phyloP scores from a whole-genome alignment of 75 land plant species.

The Cryptomeria japonica region DNA sequence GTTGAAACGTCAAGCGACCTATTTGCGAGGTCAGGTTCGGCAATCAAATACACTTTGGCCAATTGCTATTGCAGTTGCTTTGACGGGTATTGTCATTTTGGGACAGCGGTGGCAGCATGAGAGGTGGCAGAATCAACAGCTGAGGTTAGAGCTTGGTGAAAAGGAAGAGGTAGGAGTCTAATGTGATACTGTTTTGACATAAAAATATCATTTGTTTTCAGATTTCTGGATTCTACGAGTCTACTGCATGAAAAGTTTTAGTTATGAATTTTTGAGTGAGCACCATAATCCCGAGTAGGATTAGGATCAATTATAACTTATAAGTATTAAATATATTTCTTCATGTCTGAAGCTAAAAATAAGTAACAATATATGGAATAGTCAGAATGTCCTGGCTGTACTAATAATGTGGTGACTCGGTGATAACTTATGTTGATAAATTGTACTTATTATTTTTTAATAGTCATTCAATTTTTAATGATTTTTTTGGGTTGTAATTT shows the following conservation, averaged over 20 bases:
- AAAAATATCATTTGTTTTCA: background rate
- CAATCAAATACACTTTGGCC: constrained; percentile 84
- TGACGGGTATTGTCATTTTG: constrained; percentile 80
- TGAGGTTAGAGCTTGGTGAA: constrained; percentile 47
- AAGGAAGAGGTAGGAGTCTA: constrained; percentile 56
- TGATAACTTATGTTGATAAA: background rate
- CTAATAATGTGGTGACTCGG: background rate
- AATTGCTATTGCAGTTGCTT: constrained; percentile 73
- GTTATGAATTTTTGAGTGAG: background rate
- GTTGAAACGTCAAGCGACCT: constrained; percentile 61
- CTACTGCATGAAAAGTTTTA: background rate
- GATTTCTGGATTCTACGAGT: background rate
- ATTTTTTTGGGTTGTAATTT: background rate
- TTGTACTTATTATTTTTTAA: background rate
- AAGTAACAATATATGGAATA: background rate
- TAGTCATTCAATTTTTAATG: background rate
- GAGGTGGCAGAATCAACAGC: constrained; percentile 68
- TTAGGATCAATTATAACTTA: background rate
- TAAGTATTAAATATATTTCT: background rate
- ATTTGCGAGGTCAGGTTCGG: constrained; percentile 53
- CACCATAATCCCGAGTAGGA: background rate
- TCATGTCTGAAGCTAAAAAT: background rate
- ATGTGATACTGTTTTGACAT: background rate
- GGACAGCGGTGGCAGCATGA: constrained; percentile 89
- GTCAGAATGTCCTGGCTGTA: background rate